Conservation (phyloP, 108 stramenopile species). For the Cyclotella distinguenda region DNA sequence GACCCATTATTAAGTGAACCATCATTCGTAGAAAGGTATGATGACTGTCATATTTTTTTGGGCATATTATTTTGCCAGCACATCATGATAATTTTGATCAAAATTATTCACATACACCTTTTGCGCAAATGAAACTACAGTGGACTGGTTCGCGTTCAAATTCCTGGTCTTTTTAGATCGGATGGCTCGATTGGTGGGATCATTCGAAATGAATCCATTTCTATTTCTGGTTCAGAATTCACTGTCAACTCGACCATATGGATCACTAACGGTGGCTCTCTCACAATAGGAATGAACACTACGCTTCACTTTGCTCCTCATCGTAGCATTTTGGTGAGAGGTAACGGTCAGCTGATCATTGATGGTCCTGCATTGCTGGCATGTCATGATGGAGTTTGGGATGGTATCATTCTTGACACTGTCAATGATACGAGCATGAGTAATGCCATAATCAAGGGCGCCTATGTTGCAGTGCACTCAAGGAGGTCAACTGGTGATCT, state of each 20-base stretch:
- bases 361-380: constrained; percentile 2
- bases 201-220: not conserved
- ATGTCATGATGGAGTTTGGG: not conserved
- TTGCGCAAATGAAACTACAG: too few relatives aligned
- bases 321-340: not conserved
- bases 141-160: not conserved
- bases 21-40: not conserved
- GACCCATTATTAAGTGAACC: not conserved
- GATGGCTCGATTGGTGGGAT: constrained; percentile 26
- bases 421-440: not conserved
- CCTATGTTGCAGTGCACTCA: not conserved
- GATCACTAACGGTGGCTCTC: constrained; percentile 1
- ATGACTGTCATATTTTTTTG: not conserved
- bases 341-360: constrained; percentile 1
- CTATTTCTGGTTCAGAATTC: not conserved
- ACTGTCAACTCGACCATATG: constrained; percentile 13
- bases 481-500: not conserved
- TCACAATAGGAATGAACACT: not conserved
- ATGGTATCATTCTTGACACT: constrained; percentile 6
- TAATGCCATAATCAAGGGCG: not conserved
- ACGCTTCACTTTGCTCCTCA: constrained; percentile 6
- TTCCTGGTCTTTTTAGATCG: constrained; percentile 25
- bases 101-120: not conserved
- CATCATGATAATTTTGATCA: not conserved
- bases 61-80: not conserved